Conservation (phyloP, 306 rosid species). For the Prunus armeniaca region DNA sequence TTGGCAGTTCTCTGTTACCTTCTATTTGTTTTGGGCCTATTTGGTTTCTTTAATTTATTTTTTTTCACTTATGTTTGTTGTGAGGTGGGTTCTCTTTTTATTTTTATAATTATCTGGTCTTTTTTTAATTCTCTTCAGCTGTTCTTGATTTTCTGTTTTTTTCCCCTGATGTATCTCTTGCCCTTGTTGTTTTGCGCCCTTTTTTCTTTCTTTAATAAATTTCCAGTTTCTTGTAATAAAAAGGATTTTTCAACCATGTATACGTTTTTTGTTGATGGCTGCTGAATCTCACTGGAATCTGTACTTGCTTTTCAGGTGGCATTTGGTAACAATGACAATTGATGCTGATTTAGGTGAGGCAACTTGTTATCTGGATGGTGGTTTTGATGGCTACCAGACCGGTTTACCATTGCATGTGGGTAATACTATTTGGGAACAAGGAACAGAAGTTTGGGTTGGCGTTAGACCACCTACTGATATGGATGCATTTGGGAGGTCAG, state of each 20-base stretch:
- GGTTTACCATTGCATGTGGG: slow-evolving; percentile 81
- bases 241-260: background rate
- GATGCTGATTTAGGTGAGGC: slow-evolving; percentile 97
- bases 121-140: background rate
- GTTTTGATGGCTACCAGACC: slow-evolving; percentile 89
- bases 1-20: slow-evolving; percentile 4
- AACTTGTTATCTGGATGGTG: slow-evolving; percentile 91
- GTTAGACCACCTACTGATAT: slow-evolving; percentile 91
- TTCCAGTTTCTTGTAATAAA: background rate
- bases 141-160: background rate
- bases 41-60: background rate
- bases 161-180: background rate
- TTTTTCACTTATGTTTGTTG: background rate
- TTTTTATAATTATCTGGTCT: background rate
- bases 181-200: background rate
- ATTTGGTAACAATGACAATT: slow-evolving; percentile 91
- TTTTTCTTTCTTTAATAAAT: background rate
- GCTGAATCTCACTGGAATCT: slow-evolving; percentile 15
- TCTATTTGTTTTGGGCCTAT: background rate
- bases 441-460: slow-evolving; percentile 95
- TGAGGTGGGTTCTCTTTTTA: background rate
- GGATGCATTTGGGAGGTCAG: slow-evolving; percentile 98
- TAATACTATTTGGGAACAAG: slow-evolving; percentile 82
- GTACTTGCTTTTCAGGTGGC: slow-evolving; percentile 79
- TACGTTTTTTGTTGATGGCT: background rate